Evolutionary conservation across 2,329 filamentous ascomycete genomes (phyloP).

Genomic region (Pseudopyricularia cyperi): DNA sequence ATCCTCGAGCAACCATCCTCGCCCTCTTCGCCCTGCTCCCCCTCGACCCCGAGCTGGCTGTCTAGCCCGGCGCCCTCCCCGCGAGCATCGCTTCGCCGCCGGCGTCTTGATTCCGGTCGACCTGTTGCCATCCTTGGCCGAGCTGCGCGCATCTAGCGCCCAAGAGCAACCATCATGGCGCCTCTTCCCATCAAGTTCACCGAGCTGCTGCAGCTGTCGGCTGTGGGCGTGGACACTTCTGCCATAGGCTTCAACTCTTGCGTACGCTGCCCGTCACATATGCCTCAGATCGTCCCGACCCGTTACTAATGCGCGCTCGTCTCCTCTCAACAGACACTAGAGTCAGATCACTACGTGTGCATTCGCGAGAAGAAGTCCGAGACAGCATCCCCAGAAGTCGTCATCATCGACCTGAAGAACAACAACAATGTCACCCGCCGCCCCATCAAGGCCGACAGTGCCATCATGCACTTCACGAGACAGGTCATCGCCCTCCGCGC

Average conservation of each 20-base stretch:
- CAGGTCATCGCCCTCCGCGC: conserved; percentile 96
- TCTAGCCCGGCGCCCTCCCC: not conserved
- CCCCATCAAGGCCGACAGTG: conserved; percentile 97
- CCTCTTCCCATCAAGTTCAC: conserved; percentile 25
- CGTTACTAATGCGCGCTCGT: conserved; percentile 9
- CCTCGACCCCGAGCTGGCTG: not conserved
- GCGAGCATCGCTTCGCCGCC: not conserved
- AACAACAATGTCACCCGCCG: conserved; percentile 88
- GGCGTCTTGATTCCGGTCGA: not conserved
- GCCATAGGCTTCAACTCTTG: conserved; percentile 77
- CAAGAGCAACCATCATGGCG: conserved; percentile 16
- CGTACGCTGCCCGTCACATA: conserved; percentile 37
- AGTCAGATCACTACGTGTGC: conserved; percentile 94
- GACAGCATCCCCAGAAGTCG: conserved; percentile 75
- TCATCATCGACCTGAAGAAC: conserved; percentile 97
- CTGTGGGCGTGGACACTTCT: conserved; percentile 20
- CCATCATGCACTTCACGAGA: conserved; percentile 97
- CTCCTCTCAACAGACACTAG: conserved; percentile 58
- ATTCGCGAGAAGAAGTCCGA: conserved; percentile 88
- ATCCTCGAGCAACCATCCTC: not conserved
- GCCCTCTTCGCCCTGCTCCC: not conserved
- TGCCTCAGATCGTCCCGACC: not conserved
- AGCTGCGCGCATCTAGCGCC: conserved; percentile 18
- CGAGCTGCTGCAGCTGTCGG: conserved; percentile 26
- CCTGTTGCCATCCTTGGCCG: not conserved